These are phyloP conservation scores for Calocybe gangraenosa DNA, from an alignment of 768 basidiomycete species.

Conservation along the genomic window DNA sequence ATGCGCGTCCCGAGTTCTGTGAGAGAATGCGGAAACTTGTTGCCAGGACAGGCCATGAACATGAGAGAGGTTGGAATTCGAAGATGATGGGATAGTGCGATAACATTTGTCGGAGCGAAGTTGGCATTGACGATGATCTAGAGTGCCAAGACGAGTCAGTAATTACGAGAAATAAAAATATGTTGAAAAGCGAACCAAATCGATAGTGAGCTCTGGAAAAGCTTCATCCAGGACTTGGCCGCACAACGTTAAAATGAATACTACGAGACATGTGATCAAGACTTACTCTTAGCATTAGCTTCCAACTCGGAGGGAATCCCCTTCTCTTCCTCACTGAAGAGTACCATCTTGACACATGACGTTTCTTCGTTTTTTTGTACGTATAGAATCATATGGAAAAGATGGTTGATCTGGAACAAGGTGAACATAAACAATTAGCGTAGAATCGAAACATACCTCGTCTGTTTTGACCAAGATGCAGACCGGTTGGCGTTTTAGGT, in stretches of 20 bases:
- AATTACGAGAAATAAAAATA: not conserved
- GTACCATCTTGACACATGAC: conserved; percentile 61
- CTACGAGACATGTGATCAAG: not conserved
- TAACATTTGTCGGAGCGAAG: conserved; percentile 43
- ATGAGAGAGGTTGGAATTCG: conserved; percentile 50
- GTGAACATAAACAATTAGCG: not conserved
- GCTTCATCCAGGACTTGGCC: conserved; percentile 52
- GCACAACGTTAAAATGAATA: not conserved
- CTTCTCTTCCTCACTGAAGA: conserved; percentile 51
- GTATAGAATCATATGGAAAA: conserved; percentile 65
- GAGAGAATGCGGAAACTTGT: conserved; percentile 33
- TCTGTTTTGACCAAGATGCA: conserved; percentile 62
- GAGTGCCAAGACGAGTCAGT: not conserved
- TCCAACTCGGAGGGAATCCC: conserved; percentile 67
- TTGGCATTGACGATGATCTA: conserved; percentile 42
- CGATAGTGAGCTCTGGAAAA: conserved; percentile 62
- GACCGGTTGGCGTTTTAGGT: conserved; percentile 47
- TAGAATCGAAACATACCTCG: conserved; percentile 41
- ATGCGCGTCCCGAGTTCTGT: conserved; percentile 53
- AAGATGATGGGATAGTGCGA: conserved; percentile 44
- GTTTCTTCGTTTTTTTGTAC: conserved; percentile 69
- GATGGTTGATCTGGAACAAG: conserved; percentile 49
- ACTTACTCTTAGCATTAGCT: conserved; percentile 59
- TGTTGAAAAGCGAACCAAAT: conserved; percentile 38
- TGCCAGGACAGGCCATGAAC: conserved; percentile 61